Evolutionary conservation across 306 rosid genomes (phyloP), one percentile per base, ranked within the genome.

Genomic region (Vigna trinervia): DNA sequence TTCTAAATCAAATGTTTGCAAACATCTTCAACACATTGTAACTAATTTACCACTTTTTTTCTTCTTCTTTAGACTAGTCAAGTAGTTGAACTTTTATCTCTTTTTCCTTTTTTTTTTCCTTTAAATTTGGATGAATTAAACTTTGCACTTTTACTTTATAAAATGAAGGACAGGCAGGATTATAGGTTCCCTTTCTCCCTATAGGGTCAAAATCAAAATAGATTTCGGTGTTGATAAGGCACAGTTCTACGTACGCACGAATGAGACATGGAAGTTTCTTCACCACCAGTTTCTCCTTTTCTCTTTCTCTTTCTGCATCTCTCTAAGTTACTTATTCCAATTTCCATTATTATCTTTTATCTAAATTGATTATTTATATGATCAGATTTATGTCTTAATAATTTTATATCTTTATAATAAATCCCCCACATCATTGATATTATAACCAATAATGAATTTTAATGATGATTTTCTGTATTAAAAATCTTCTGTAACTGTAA

Each of bases 91-190:
- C 81, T 68, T 71, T 67, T 46, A 5, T 20, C 14, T 43, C 23
- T 22, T 46, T 46, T 43, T 0, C 9, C 12, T 12, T 11, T 13
- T 5, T 17, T 56, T 28, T 46, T 20, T 32, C 5, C 8, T 36
- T 36, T 36, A 5, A 36, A 36, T 36, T 78, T 68, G 26, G 4
- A 28, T 8, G 63, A 71, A 80, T 43, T 8, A 10, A 67, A 72
- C 88, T 78, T 54, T 75, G 57, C 38, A 50, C 78, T 87, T 89
- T 89, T 77, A 52, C 90, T 86, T 87, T 76, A 80, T 77, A 60
- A 81, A 83, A 82, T 74, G 57, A 84, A n/a, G 4, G 1, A 67
- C 72, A 45, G 58, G 30, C 82, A 60, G 32, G 72, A 57, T 84
- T 79, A 28, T 26, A 39, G 77, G 43, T 64, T 53, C 64, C 34